Conservation (phyloP, 1,284 basidiomycete species). For the Meripilus lineatus region DNA sequence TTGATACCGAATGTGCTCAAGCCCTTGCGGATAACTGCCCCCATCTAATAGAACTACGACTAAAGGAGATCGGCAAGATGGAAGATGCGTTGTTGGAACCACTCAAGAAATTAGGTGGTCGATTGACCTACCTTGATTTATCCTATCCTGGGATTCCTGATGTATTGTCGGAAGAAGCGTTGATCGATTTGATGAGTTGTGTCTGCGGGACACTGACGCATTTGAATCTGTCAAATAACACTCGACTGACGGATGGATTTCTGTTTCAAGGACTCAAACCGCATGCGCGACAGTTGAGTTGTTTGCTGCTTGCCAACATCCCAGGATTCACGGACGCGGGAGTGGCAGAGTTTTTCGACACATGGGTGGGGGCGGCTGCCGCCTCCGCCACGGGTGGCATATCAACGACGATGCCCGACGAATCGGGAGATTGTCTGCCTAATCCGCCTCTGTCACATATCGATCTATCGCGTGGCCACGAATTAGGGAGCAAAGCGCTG, state of each 20-base stretch:
- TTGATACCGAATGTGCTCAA: constrained; percentile 71
- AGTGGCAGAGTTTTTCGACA: constrained; percentile 62
- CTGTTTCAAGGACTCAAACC: constrained; percentile 60
- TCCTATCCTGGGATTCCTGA: constrained; percentile 32
- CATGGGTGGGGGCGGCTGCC: constrained; percentile 20
- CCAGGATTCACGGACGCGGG: constrained; percentile 67
- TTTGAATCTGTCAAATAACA: constrained; percentile 66
- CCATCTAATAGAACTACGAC: constrained; percentile 62
- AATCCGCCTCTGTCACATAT: constrained; percentile 47
- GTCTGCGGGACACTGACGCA: constrained; percentile 36
- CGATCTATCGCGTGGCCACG: constrained; percentile 60
- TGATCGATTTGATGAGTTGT: constrained; percentile 44
- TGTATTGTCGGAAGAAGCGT: constrained; percentile 40
- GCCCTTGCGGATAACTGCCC: constrained; percentile 62
- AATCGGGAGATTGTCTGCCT: constrained; percentile 13
- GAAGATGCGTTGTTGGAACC: constrained; percentile 57
- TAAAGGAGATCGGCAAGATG: constrained; percentile 79
- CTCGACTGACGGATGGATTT: constrained; percentile 49
- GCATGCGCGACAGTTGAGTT: constrained; percentile 46
- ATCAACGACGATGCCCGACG: not conserved
- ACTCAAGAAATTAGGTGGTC: constrained; percentile 42
- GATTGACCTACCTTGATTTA: constrained; percentile 47
- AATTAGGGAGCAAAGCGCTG: constrained; percentile 57
- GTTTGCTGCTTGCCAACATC: constrained; percentile 56
- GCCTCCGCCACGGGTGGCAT: not conserved